Conservation (phyloP, 768 basidiomycete genomes). For the Scleroderma bovista region DNA sequence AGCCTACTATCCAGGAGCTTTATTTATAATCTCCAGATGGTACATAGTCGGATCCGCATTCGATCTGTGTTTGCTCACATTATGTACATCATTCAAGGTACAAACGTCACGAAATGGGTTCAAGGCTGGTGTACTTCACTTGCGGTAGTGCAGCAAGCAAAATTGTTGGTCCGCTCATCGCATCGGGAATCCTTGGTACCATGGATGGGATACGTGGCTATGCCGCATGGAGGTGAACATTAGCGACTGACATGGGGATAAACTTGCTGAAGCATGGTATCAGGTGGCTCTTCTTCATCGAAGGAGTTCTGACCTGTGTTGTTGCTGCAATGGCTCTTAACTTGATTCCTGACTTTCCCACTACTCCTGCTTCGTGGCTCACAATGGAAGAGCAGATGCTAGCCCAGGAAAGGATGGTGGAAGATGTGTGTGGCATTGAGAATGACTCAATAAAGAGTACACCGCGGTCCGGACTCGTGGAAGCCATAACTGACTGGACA, state of each 20-base stretch:
- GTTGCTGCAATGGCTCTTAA: slow-evolving; percentile 47
- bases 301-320: slow-evolving; percentile 50
- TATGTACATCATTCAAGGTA: slow-evolving; percentile 42
- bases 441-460: slow-evolving; percentile 35
- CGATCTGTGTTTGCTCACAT: background rate
- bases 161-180: slow-evolving; percentile 73
- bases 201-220: slow-evolving; percentile 66
- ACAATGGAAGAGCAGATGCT: background rate
- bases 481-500: slow-evolving; percentile 66
- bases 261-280: background rate
- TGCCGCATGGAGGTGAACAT: slow-evolving; percentile 59
- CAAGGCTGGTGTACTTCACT: slow-evolving; percentile 59
- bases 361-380: slow-evolving; percentile 40
- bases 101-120: slow-evolving; percentile 59
- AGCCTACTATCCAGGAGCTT: background rate
- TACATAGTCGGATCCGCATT: background rate
- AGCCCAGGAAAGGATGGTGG: slow-evolving; percentile 43
- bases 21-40: slow-evolving; percentile 34
- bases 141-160: slow-evolving; percentile 70
- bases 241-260: background rate
- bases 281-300: slow-evolving; percentile 67
- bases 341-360: slow-evolving; percentile 67
- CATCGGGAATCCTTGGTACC: slow-evolving; percentile 59
- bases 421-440: slow-evolving; percentile 49
- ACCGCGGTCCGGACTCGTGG: slow-evolving; percentile 39